A percentile compares a stretch with the other conserved stretches of the same genome.
These are phyloP conservation scores for Sporodiniella umbellata DNA, from an alignment of 371 early-diverging fungal genomes.

Conservation along the genomic window DNA sequence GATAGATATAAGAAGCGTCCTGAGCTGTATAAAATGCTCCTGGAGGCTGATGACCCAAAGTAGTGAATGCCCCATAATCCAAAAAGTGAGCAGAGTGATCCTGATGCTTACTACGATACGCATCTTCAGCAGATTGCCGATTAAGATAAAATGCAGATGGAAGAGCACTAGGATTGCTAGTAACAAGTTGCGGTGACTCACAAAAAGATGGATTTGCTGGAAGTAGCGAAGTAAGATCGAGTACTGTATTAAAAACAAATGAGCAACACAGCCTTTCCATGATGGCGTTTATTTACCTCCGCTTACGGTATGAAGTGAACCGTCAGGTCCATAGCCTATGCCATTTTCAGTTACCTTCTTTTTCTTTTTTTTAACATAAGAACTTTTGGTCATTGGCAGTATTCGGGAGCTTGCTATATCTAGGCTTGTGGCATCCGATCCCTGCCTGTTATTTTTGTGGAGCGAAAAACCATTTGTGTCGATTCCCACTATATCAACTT, in stretches of 20 bases:
- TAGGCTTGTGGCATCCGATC: conserved; percentile 21
- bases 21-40: conserved; percentile 45
- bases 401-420: conserved; percentile 29
- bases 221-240: conserved; percentile 21
- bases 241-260: conserved; percentile 14
- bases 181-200: conserved; percentile 35
- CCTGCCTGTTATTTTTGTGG: conserved; percentile 29
- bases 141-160: conserved; percentile 42
- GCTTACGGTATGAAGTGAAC: conserved; percentile 38
- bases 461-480: conserved; percentile 25
- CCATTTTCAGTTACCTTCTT: conserved; percentile 44
- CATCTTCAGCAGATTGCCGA: conserved; percentile 35
- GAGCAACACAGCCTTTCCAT: not conserved
- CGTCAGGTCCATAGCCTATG: conserved; percentile 42
- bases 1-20: conserved; percentile 50
- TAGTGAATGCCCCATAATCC: conserved; percentile 55
- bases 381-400: conserved; percentile 20
- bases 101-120: conserved; percentile 32
- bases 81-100: conserved; percentile 42
- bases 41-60: conserved; percentile 46
- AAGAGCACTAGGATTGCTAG: conserved; percentile 36
- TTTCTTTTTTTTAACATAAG: conserved; percentile 42
- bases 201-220: conserved; percentile 29
- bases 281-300: conserved; percentile 23
- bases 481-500: conserved; percentile 51